Conservation (phyloP, 1,284 basidiomycete species). For the Flammula alnicola region DNA sequence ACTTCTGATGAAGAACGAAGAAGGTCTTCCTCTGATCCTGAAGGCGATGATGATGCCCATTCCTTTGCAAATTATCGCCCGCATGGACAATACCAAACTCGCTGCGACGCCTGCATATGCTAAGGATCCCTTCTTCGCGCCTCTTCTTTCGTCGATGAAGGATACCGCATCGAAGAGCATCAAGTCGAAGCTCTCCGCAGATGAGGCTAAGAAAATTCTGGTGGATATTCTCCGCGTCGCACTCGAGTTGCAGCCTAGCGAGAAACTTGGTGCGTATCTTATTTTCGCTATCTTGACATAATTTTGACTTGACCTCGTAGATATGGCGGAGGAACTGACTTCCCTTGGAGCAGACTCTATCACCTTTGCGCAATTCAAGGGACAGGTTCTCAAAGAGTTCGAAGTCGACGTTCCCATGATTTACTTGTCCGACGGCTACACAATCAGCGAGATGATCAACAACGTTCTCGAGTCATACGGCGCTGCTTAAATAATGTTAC, state of each 20-base stretch:
- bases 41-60: slow-evolving; percentile 27
- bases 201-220: slow-evolving; percentile 23
- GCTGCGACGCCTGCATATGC: slow-evolving; percentile 25
- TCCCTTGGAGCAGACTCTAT: slow-evolving; percentile 36
- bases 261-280: slow-evolving; percentile 29
- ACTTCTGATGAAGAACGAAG: slow-evolving; percentile 24
- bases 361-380: slow-evolving; percentile 36
- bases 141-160: slow-evolving; percentile 15
- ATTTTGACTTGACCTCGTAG: slow-evolving; percentile 15
- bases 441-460: slow-evolving; percentile 31
- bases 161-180: background rate
- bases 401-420: slow-evolving; percentile 34
- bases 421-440: slow-evolving; percentile 33
- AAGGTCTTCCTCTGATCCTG: slow-evolving; percentile 35
- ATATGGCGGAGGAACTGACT: slow-evolving; percentile 30
- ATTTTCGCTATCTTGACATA: background rate
- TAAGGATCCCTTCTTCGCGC: slow-evolving; percentile 29
- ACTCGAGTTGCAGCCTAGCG: slow-evolving; percentile 29
- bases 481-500: slow-evolving; percentile 3
- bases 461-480: slow-evolving; percentile 25
- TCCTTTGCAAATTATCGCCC: slow-evolving; percentile 31
- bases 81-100: slow-evolving; percentile 26
- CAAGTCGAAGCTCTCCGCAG: slow-evolving; percentile 16
- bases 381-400: slow-evolving; percentile 31
- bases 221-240: slow-evolving; percentile 27